Base-by-base conservation (phyloP, 1,284 basidiomycete species). In the Pulveroboletus sp. region DNA sequence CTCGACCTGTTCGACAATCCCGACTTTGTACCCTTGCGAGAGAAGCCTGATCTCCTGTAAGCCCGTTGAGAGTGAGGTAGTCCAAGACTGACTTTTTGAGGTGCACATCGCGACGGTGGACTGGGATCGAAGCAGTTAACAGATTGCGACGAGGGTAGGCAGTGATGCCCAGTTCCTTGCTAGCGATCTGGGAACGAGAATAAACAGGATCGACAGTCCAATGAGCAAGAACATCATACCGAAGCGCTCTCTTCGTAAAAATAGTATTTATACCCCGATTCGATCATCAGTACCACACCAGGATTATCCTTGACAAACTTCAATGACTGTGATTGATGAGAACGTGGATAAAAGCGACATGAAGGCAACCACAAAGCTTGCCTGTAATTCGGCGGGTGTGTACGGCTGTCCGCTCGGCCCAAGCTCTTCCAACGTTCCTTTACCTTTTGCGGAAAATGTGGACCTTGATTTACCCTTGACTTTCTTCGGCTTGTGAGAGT, bases 181-280 rank as follows among this genome's bases (percentile, higher is more conserved):
- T 85, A 5, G 93, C 94, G 35, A 86, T 81, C 85, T 92, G 58
- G 39, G 24, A 36, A 61, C 51, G 45, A 56, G 39, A 59, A 59
- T 73, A 39, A 66, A 52, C 43, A 43, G 54, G 9, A 20, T 11
- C 31, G 49, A 28, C 29, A 11, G 14, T 14, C 4, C 35, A 20
- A 49, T 25, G 28, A 39, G 24, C 26, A 25, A 35, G 44, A 50
- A 44, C 36, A 43, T 20, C 68, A 42, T 49, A 72, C 72, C 59
- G 87, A 87, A 0, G 95, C 95, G 68, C 97, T 96, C 26, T 96
- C 89, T 33, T 89, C 93, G 67, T 89, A 95, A 68, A 97, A 95
- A 53, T 80, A 87, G 74, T 89, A 92, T 73, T 92, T 95, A 73
- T 96, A 96, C 8, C 93, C 93, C 22, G 91, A 86, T 71, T 96